These are phyloP conservation scores for Rubus idaeus DNA, from an alignment of 306 rosid genomes.

Conservation along the genomic window DNA sequence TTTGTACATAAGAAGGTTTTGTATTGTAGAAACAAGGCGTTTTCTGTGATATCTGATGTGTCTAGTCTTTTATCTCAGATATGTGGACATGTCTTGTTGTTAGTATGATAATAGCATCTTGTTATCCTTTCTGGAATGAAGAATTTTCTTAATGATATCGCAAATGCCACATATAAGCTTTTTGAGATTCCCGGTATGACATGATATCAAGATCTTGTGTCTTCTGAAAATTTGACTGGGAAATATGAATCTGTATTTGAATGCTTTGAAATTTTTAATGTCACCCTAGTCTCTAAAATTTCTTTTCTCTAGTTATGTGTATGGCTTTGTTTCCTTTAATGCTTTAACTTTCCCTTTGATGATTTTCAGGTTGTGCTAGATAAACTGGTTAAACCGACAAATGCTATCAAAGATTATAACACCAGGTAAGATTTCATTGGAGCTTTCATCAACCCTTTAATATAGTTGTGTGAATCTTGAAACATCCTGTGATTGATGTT, in stretches of 20 bases:
- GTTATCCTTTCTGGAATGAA: background rate
- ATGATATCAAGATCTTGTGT: background rate
- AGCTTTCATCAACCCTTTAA: conserved; percentile 6
- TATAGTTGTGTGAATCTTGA: background rate
- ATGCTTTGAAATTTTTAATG: background rate
- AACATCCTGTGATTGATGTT: background rate
- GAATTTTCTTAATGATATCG: background rate
- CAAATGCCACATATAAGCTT: background rate
- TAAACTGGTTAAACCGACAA: conserved; percentile 88
- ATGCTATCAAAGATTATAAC: conserved; percentile 73
- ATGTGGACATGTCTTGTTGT: background rate
- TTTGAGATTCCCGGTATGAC: conserved; percentile 1
- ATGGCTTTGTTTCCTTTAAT: background rate
- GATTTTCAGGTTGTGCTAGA: conserved; percentile 77
- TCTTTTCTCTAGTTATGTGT: too few species aligned
- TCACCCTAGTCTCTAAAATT: background rate
- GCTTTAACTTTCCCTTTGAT: conserved; percentile 10
- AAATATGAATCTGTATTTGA: background rate
- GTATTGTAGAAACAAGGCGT: background rate
- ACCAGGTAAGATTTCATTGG: conserved; percentile 61
- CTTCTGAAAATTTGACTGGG: background rate
- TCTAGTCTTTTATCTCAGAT: background rate
- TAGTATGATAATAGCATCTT: background rate
- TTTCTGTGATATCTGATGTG: background rate
- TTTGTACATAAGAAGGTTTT: background rate